phyloP scores from a whole-genome alignment of 73 alveolate genomes.

The Paramecium sonneborni region DNA sequence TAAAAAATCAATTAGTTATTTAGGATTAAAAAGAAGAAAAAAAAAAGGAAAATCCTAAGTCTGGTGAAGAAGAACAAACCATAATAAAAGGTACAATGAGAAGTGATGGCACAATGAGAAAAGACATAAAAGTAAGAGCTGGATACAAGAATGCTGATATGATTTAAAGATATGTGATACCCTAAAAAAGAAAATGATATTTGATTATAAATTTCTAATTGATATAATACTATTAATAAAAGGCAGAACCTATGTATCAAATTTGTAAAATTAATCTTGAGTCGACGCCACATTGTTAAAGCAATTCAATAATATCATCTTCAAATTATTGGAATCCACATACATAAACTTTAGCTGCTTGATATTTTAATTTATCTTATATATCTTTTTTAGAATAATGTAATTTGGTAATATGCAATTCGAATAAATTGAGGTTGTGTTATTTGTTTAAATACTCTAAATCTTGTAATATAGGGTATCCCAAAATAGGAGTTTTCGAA shows the following conservation, averaged over 20 bases:
- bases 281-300: neutral
- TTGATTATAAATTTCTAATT: neutral
- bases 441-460: neutral
- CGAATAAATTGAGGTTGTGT: neutral
- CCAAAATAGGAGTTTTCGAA: neutral
- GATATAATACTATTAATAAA: neutral
- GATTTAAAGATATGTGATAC: slow-evolving; percentile 40
- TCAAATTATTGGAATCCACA: slow-evolving; percentile 39
- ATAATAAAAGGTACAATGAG: slow-evolving; percentile 35
- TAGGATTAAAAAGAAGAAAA: neutral
- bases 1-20: neutral
- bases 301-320: neutral
- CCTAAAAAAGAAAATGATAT: slow-evolving; percentile 27
- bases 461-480: neutral
- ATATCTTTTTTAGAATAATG: neutral
- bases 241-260: neutral
- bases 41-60: neutral
- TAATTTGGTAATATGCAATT: neutral
- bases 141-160: slow-evolving; percentile 48
- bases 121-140: slow-evolving; percentile 49
- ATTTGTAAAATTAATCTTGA: neutral
- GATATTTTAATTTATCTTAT: neutral
- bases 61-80: neutral
- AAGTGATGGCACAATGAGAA: slow-evolving; percentile 25
- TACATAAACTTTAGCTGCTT: neutral